Conservation (phyloP, 2,329 filamentous ascomycete genomes). For the Chaetomium strumarium region DNA sequence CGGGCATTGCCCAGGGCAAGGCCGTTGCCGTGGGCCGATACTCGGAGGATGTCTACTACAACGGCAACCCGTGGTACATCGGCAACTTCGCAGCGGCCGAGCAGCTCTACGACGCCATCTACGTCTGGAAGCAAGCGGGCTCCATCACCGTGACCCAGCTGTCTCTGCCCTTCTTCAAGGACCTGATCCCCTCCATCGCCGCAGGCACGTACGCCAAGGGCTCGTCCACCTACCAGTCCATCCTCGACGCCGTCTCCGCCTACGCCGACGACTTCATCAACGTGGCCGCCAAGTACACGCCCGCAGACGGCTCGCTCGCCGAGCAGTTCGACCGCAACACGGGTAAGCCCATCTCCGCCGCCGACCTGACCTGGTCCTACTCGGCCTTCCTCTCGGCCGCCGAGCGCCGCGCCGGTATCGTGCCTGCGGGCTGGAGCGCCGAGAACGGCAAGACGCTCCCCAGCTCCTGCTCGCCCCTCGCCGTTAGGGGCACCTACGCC, state of each 20-base stretch:
- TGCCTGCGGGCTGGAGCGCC: conserved; percentile 53
- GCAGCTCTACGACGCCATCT: conserved; percentile 70
- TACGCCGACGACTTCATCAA: conserved; percentile 58
- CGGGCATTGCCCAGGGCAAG: conserved; percentile 51
- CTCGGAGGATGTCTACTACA: conserved; percentile 67
- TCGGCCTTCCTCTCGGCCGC: conserved; percentile 61
- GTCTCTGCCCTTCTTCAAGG: conserved; percentile 67
- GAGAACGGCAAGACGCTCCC: conserved; percentile 43
- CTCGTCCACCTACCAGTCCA: conserved; percentile 44
- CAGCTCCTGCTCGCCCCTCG: conserved; percentile 40
- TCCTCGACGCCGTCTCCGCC: conserved; percentile 51
- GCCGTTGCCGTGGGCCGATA: conserved; percentile 63
- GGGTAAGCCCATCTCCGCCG: conserved; percentile 54
- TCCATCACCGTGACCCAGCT: conserved; percentile 58
- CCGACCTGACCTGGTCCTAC: conserved; percentile 69
- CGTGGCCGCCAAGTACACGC: conserved; percentile 57
- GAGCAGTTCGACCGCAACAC: conserved; percentile 58
- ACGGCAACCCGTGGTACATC: conserved; percentile 78
- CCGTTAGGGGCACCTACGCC: conserved; percentile 46
- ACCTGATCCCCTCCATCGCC: conserved; percentile 52
- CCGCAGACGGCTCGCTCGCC: conserved; percentile 55
- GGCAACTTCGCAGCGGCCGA: conserved; percentile 72
- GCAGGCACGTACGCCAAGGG: conserved; percentile 55
- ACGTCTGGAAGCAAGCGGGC: conserved; percentile 60
- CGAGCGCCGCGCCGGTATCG: conserved; percentile 47